Percentiles rank a stretch among this genome's conserved stretches.
Evolutionary conservation across 202 grass and related monocot genomes (phyloP).

Genomic region (Setaria viridis): DNA sequence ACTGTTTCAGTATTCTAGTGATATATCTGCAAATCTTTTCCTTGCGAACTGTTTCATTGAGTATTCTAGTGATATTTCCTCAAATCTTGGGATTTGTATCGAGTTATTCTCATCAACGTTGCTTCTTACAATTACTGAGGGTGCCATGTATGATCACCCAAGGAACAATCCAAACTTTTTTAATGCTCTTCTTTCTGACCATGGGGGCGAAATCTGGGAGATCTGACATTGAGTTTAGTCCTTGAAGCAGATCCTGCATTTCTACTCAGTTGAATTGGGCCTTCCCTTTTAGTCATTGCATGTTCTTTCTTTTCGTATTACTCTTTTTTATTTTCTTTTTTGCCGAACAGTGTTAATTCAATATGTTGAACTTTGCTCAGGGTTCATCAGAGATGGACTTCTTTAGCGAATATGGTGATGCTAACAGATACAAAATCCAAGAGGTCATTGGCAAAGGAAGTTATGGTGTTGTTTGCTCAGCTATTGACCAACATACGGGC

Average conservation of each 20-base stretch:
- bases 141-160: slow-evolving; percentile 19
- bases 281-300: slow-evolving; percentile 5
- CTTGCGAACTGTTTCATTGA: neutral
- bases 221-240: slow-evolving; percentile 34
- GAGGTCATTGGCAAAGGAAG: slow-evolving; percentile 97
- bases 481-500: slow-evolving; percentile 79
- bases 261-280: slow-evolving; percentile 21
- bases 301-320: neutral
- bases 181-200: neutral
- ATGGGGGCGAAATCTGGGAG: neutral
- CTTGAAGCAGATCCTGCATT: slow-evolving; percentile 27
- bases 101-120: neutral
- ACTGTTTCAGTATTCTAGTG: neutral
- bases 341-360: slow-evolving; percentile 13
- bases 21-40: too few relatives aligned
- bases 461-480: slow-evolving; percentile 95
- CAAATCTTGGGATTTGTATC: neutral
- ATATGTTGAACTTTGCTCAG: slow-evolving; percentile 57
- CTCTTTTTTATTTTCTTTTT: neutral
- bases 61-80: slow-evolving; percentile 10
- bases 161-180: slow-evolving; percentile 25
- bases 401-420: slow-evolving; percentile 92
- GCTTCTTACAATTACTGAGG: slow-evolving; percentile 32
- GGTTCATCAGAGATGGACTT: slow-evolving; percentile 84
- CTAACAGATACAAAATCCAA: slow-evolving; percentile 94